Base-by-base conservation (phyloP, 768 basidiomycete species). In the Tulasnella sp. region DNA sequence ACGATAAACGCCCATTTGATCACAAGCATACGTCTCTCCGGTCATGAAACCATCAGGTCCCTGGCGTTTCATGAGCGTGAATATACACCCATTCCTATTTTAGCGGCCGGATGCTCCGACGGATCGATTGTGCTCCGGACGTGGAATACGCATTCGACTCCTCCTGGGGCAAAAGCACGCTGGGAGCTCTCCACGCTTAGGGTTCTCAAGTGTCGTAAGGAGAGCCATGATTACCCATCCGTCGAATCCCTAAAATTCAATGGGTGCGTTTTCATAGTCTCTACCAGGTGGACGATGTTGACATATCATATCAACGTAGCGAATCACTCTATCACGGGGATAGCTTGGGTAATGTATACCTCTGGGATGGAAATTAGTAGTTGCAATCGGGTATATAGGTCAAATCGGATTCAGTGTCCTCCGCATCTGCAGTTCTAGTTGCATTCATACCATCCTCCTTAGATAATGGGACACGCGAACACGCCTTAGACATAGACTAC, bases 31-130 rank as follows among this genome's bases (percentile, higher is more conserved):
- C 91, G 93, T 78, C 84, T 94, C 1, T 85, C 86, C 3, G 86
- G 29, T 82, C 84, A 78, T 29, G 81, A 90, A 76, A 82, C 81
- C 67, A 83, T 96, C 74, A 91, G 91, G 0, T 90, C 92, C 0
- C 83, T 97, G 71, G 90, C 91, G 0, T 97, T 97, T 84, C 91
- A 94, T 77, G 93, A 96, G 80, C 88, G 96, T 40, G 96, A 97
- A 80, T 97, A 93, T 82, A 89, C 92, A 0, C 86, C 87, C 77
- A 84, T 89, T 0, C 93, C 93, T 4, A 85, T 94, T 4, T 86
- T 97, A n/a, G 94, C 93, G 0, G 91, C 91, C 0, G 93, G 93
- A 3, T 88, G 90, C 6, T 85, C 89, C 0, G 92, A 93, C 78
- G 92, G 93, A 8, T 87, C 89, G 2, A 90, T 95, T 73, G 88